Base-by-base conservation (phyloP, 768 basidiomycete species). In the Tremella fuciformis region DNA sequence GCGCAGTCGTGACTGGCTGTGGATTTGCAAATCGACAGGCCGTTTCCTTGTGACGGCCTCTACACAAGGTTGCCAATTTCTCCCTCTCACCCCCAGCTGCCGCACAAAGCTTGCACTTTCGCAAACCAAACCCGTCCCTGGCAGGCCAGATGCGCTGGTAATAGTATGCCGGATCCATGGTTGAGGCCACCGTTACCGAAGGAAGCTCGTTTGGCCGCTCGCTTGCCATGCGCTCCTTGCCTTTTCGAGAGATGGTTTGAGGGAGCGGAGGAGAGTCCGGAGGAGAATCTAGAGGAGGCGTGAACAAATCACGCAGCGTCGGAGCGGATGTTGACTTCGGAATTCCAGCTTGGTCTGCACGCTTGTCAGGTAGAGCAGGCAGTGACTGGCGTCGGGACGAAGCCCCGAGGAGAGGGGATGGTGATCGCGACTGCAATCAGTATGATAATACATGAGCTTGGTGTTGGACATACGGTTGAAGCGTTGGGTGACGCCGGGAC, bases 271-370 rank as follows among this genome's bases (percentile, higher is more conserved):
- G 21, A 22, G 21, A 19, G 49, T 21, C n/a, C 13, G 11, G n/a
- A n/a, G 47, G 21, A 11, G 47, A 49, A 29, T 22, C 19, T n/a
- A 39, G 53, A 34, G 37, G 19, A 22, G 53, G 53, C n/a, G 53
- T 55, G 38, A 55, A 55, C n/a, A 55, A 29, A 19, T 50, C 49
- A n/a, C 19, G 49, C 4, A 50, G 4, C 7, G 15, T 21, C 19
- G 42, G 26, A 38, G 49, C 47, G 21, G 55, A 34, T 39, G 7
- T 19, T 18, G 55, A 47, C 6, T 21, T 13, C 4, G 57, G 48
- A 8, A 46, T 11, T 6, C 4, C 29, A 4, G 29, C 29, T 11
- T 34, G 29, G 11, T 11, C 6, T 34, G 29, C 29, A 34, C 29
- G 29, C 11, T 34, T 34, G 29, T 4, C 29, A 11, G 29, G 29